A percentile compares a stretch with the other conserved stretches of the same genome.
These are phyloP conservation scores for Colletotrichum orchidophilum DNA, from an alignment of 2,329 filamentous ascomycete genomes.

Conservation along the genomic window DNA sequence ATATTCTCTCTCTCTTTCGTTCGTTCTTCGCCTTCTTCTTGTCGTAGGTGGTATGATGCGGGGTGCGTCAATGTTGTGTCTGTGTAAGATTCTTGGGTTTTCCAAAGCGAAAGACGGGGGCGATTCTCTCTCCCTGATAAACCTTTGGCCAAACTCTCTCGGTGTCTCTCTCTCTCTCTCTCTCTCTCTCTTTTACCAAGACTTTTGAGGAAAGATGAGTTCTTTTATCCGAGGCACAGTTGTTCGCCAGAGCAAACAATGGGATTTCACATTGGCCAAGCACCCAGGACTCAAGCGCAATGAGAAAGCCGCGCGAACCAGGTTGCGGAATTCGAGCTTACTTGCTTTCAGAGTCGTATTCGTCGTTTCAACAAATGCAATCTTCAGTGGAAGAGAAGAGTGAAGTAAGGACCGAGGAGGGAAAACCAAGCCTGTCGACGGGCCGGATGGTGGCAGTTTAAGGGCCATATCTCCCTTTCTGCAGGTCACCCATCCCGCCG, in stretches of 20 bases:
- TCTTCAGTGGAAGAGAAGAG: background rate
- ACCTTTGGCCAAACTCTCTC: too few species aligned
- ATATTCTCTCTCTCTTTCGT: constrained; percentile 37
- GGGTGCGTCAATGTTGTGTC: background rate
- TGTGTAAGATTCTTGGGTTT: background rate
- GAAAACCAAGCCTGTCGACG: constrained; percentile 1
- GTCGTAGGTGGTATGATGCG: background rate
- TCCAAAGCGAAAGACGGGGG: constrained; percentile 7
- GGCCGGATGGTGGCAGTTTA: constrained; percentile 28
- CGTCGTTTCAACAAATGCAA: background rate
- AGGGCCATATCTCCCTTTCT: constrained; percentile 23
- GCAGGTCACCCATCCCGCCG: background rate
- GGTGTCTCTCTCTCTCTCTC: background rate
- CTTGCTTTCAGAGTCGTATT: constrained; percentile 16
- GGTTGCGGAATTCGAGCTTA: background rate
- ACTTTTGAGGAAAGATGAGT: background rate
- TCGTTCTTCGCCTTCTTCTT: background rate
- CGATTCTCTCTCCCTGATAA: background rate
- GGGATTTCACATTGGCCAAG: constrained; percentile 28
- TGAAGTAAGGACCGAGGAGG: background rate
- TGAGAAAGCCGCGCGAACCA: background rate
- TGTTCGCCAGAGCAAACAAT: constrained; percentile 27
- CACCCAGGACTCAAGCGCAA: constrained; percentile 25
- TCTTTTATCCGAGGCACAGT: constrained; percentile 14
- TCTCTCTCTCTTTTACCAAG: too few species aligned